phyloP scores from a whole-genome alignment of 495 filamentous ascomycete species.

The Aspergillus olivimuriae region DNA sequence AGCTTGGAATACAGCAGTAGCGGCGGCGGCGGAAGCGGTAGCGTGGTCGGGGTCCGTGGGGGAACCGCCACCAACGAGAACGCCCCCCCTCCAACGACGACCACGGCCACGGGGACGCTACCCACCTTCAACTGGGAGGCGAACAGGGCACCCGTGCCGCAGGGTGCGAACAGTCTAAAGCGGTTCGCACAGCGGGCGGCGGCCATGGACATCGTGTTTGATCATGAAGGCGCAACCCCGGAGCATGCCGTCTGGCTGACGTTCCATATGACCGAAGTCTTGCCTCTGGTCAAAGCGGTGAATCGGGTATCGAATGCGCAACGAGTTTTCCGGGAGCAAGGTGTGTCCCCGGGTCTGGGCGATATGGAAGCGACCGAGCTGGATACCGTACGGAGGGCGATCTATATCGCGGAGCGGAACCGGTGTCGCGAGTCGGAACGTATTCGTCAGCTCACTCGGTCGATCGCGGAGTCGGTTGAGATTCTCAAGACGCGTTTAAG shows the following conservation, averaged over 20 bases:
- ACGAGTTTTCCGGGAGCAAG: conserved; percentile 6
- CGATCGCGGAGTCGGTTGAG: conserved; percentile 11
- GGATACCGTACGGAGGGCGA: conserved; percentile 15
- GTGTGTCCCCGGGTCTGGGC: conserved; percentile 9
- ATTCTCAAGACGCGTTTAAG: conserved; percentile 13
- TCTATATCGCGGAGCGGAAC: conserved; percentile 16
- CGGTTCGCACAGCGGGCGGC: conserved; percentile 19
- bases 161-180: conserved; percentile 11
- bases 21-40: too few species aligned
- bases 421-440: conserved; percentile 17
- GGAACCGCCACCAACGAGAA: not conserved
- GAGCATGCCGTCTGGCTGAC: conserved; percentile 26
- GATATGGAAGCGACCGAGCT: conserved; percentile 18
- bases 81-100: not conserved
- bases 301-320: conserved; percentile 13
- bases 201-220: conserved; percentile 27
- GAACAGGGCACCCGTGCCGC: conserved; percentile 9
- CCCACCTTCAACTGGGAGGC: conserved; percentile 21
- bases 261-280: conserved; percentile 5
- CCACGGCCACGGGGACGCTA: not conserved
- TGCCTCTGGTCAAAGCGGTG: conserved; percentile 23
- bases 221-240: conserved; percentile 14
- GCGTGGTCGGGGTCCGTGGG: too few species aligned
- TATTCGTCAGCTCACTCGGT: conserved; percentile 9
- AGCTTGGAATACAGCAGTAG: too few species aligned